Evolutionary conservation across 2,329 filamentous ascomycete genomes (phyloP), one percentile per base, ranked within the genome.

Genomic region (Colletotrichum somersetense): DNA sequence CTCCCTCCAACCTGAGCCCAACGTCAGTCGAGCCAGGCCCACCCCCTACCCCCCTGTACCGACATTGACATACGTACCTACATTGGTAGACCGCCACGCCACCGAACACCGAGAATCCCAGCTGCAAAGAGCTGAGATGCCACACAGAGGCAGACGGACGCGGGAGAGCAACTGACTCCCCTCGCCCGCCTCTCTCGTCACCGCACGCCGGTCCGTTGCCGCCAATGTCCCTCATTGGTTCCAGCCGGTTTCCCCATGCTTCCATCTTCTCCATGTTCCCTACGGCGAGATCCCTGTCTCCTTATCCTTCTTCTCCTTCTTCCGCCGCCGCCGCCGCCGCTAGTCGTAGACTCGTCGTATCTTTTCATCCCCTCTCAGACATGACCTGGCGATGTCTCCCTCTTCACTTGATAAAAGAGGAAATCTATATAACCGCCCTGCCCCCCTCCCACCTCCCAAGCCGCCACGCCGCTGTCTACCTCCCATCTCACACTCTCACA

Each of bases 41-140:
- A 48, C 58, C 44, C 23, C 57, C 48, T 30, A 30, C 33, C 5
- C 40, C 44, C 44, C 44, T 11, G 52, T 58, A 5, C 52, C 52
- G 26, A 18, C 35, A 30, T 55, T 23, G 23, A n/a, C n/a, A 56
- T 38, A 33, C 26, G 20, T 52, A 62, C 38, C 30, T 35, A 62
- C 38, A 42, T 35, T 20, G 18, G 23, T 53, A 56, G 50, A 71
- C 64, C 50, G 58, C 33, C 57, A 57, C 68, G 68, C 57, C 68
- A 67, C 64, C 50, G 68, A 67, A 71, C 52, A 67, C 68, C 64
- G n/a, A n/a, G 57, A 67, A 67, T 62, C 58, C 68, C 68, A 67
- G 44, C 67, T 67, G 42, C 57, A 44, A 55, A 42, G 53, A 40
- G n/a, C 38, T 66, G 62, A 66, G 48, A 66, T 55, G 67, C 26